phyloP scores from a whole-genome alignment of 305 asterid species.

The Fraxinus paxiana region DNA sequence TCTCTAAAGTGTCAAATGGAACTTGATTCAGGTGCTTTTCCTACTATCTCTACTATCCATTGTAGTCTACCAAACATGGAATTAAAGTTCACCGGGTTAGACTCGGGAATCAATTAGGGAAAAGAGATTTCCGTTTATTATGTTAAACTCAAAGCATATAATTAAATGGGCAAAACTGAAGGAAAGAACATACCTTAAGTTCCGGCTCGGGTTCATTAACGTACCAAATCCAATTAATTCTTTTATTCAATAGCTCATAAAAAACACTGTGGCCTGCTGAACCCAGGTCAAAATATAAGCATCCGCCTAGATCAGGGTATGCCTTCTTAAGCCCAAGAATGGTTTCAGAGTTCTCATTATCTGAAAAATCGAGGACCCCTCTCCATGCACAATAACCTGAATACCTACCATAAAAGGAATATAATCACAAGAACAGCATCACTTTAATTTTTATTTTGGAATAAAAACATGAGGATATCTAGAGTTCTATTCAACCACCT shows the following conservation, averaged over 20 bases:
- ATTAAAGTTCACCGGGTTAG: background rate
- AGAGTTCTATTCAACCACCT: constrained; percentile 40
- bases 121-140: background rate
- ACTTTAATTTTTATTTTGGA: background rate
- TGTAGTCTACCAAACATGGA: background rate
- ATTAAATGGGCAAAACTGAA: background rate
- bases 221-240: constrained; percentile 92
- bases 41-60: background rate
- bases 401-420: constrained; percentile 40
- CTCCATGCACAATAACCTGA: constrained; percentile 96
- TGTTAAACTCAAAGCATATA: background rate
- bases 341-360: constrained; percentile 49
- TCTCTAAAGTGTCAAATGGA: background rate
- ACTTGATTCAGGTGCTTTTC: background rate
- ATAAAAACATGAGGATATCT: background rate
- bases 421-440: background rate
- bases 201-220: constrained; percentile 68
- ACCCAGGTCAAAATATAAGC: constrained; percentile 63
- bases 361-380: constrained; percentile 70
- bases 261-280: constrained; percentile 54
- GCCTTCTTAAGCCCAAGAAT: constrained; percentile 50
- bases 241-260: constrained; percentile 54
- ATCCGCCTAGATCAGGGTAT: constrained; percentile 71
- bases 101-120: background rate
- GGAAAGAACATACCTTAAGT: constrained; percentile 46